A percentile compares a stretch with the other conserved stretches of the same genome.
These are phyloP conservation scores for Pinus albicaulis DNA, from an alignment of 75 land plant genomes.

Conservation along the genomic window DNA sequence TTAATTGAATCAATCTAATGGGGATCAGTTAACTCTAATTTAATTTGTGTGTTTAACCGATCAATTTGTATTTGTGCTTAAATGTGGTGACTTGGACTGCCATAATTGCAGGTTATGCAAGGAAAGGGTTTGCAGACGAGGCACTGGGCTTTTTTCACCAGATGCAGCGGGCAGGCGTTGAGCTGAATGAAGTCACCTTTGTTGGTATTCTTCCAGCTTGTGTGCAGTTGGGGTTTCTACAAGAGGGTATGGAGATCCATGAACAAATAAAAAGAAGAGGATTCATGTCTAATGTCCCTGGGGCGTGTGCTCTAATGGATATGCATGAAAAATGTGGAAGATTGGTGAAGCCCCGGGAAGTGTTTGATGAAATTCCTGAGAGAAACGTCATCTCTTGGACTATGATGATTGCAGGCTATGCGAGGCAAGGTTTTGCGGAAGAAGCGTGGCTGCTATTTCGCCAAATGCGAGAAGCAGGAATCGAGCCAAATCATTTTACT, in stretches of 20 bases:
- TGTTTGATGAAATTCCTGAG: conserved; percentile 43
- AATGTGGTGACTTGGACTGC: conserved; percentile 8
- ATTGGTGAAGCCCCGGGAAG: conserved; percentile 12
- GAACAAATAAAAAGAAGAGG: conserved; percentile 25
- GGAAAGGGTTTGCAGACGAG: conserved; percentile 13
- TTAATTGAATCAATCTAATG: no score
- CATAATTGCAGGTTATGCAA: conserved; percentile 47
- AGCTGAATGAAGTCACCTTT: conserved; percentile 49
- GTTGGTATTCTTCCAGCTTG: conserved; percentile 48
- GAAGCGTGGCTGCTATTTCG: conserved; percentile 31
- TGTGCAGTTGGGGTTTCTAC: conserved; percentile 16
- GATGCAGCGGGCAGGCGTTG: conserved; percentile 37
- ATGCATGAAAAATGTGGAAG: conserved; percentile 33
- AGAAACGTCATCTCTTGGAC: conserved; percentile 56
- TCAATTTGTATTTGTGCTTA: no score
- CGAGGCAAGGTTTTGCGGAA: conserved; percentile 12
- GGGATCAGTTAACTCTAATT: no score
- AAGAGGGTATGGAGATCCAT: conserved; percentile 26
- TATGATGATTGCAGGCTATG: conserved; percentile 29
- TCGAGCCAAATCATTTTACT: conserved; percentile 40
- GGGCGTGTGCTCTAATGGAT: conserved; percentile 25
- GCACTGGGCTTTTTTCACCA: conserved; percentile 31
- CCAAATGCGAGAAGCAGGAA: conserved; percentile 24
- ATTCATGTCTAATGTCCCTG: conserved; percentile 14
- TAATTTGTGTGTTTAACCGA: no score